Evolutionary conservation across 2,329 filamentous ascomycete genomes (phyloP).

Genomic region (Trichoderma sp.): DNA sequence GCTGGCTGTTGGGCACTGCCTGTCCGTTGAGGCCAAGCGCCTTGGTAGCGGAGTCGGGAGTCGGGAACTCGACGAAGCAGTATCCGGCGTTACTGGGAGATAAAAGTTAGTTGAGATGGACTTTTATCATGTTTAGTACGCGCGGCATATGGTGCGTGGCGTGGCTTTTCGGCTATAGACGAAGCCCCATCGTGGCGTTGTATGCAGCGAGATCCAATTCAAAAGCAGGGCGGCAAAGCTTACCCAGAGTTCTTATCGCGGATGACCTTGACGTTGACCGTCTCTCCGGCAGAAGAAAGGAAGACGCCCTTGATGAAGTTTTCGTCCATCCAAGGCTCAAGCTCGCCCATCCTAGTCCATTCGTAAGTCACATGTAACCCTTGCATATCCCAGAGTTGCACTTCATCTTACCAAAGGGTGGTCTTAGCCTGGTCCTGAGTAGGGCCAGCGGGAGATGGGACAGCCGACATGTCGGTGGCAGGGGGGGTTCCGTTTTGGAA

Average conservation of each 20-base stretch:
- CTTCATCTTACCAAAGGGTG: slow-evolving; percentile 56
- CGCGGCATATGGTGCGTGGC: background rate
- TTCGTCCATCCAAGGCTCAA: slow-evolving; percentile 99
- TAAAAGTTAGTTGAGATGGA: background rate
- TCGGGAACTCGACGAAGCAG: slow-evolving; percentile 94
- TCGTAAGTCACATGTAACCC: background rate
- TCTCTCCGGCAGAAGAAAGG: slow-evolving; percentile 84
- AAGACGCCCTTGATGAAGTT: slow-evolving; percentile 96
- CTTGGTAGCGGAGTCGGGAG: slow-evolving; percentile 83
- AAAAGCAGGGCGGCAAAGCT: slow-evolving; percentile 32
- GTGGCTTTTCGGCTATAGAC: background rate
- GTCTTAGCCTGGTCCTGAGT: slow-evolving; percentile 58
- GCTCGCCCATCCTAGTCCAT: slow-evolving; percentile 86
- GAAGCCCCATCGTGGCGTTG: background rate
- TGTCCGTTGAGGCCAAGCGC: slow-evolving; percentile 88
- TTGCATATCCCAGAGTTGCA: background rate
- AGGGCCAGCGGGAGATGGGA: slow-evolving; percentile 41
- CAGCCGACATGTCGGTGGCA: slow-evolving; percentile 44
- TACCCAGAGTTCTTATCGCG: slow-evolving; percentile 98
- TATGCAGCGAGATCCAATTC: background rate
- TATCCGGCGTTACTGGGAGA: slow-evolving; percentile 85
- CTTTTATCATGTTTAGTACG: background rate
- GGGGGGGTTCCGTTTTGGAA: slow-evolving; percentile 48
- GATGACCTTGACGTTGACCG: slow-evolving; percentile 99
- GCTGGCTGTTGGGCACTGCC: slow-evolving; percentile 88